Percentiles rank a stretch among this genome's conserved stretches.
Conservation (phyloP, 2,329 filamentous ascomycete species). For the Pleoardoris graminearum region DNA sequence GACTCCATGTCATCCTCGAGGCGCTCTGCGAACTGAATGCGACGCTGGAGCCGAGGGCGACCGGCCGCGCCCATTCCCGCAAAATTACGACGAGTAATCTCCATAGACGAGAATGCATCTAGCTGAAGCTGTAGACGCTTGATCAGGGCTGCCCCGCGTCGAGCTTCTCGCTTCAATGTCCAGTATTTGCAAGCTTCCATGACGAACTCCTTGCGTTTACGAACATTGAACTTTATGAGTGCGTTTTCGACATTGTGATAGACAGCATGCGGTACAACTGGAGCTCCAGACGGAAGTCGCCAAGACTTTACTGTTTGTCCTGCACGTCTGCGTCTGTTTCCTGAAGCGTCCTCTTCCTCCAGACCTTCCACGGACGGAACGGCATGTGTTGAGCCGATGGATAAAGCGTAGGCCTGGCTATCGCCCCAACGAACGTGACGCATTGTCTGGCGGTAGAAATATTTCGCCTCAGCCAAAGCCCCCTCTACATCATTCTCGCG, state of each 20-base stretch:
- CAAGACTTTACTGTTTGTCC: conserved; percentile 67
- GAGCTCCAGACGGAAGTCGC: conserved; percentile 92
- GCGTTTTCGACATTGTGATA: conserved; percentile 84
- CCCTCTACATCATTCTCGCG: conserved; percentile 81
- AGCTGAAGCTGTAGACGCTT: conserved; percentile 93
- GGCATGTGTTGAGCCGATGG: conserved; percentile 71
- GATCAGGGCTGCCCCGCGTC: conserved; percentile 85
- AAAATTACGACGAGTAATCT: conserved; percentile 93
- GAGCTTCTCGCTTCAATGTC: conserved; percentile 93
- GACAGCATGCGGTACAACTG: conserved; percentile 87
- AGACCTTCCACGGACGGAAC: conserved; percentile 55
- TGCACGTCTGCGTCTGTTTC: conserved; percentile 63
- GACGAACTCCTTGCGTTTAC: conserved; percentile 88
- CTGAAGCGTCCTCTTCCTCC: conserved; percentile 55
- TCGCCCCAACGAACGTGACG: conserved; percentile 89
- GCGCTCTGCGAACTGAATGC: conserved; percentile 84
- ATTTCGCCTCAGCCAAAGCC: conserved; percentile 80
- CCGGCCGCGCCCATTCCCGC: conserved; percentile 90
- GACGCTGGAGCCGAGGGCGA: conserved; percentile 72
- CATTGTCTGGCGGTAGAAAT: conserved; percentile 89
- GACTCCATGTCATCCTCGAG: conserved; percentile 77
- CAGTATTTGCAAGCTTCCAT: conserved; percentile 95
- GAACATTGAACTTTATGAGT: conserved; percentile 78
- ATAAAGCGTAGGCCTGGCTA: conserved; percentile 79
- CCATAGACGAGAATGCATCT: conserved; percentile 96